Evolutionary conservation across 1,284 basidiomycete species (phyloP).

Genomic region (Tetrapyrgos nigripes): DNA sequence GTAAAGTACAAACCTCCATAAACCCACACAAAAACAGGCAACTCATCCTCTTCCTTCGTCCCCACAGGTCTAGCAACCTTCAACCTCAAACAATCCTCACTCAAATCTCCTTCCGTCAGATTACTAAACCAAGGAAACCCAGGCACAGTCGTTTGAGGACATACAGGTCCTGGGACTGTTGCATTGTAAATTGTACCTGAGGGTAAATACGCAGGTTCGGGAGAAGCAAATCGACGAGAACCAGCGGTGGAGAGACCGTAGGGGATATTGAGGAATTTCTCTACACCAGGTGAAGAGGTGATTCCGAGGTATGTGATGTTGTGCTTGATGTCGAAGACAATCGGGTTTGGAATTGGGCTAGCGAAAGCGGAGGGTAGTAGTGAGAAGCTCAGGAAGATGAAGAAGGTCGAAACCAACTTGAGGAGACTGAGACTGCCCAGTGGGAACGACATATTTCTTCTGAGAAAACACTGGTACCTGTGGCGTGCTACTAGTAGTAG

Average conservation of each 20-base stretch:
- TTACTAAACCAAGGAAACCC: not conserved
- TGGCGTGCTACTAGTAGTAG: too few species aligned
- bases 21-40: conserved; percentile 8
- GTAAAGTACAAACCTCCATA: not conserved
- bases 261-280: conserved; percentile 5
- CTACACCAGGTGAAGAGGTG: not conserved
- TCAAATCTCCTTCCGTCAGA: too few species aligned
- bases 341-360: too few species aligned
- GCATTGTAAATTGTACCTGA: not conserved
- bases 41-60: not conserved
- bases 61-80: conserved; percentile 3
- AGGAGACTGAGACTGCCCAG: too few species aligned
- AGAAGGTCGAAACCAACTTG: too few species aligned
- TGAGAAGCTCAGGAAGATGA: too few species aligned
- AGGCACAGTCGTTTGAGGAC: not conserved
- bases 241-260: conserved; percentile 5
- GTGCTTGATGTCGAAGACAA: not conserved
- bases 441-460: too few species aligned
- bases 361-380: too few species aligned
- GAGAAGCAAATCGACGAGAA: not conserved
- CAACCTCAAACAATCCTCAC: conserved; percentile 9
- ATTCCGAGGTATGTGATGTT: conserved; percentile 1
- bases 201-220: not conserved
- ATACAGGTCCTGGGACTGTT: not conserved
- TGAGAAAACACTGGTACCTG: too few species aligned